Base-by-base conservation (phyloP, 1,284 basidiomycete species). In the Caloboletus firmus region DNA sequence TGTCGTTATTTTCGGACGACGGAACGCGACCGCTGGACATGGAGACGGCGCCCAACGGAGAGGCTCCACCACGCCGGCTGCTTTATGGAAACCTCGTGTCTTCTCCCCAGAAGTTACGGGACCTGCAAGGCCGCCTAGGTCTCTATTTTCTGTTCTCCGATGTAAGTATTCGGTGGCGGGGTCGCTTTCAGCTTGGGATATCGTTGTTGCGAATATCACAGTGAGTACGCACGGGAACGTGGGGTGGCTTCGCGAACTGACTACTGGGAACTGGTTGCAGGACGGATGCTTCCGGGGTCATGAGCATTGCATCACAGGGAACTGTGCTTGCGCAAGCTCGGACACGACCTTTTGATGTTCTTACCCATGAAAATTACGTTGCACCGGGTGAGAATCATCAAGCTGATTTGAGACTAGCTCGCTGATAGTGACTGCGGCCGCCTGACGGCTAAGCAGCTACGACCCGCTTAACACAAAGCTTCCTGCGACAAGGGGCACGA, bases 61-160 rank as follows among this genome's bases (percentile, higher is more conserved):
- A 70, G 42, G 71, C 71, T 34, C 74, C 75, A 39, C 75, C 79
- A 13, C 77, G 79, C 50, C 81, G 84, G 41, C 79, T 88, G 58
- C 77, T 95, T 18, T 92, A 95, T 67, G 94, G 94, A 36, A 90
- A 87, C 55, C 75, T 94, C 26, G 91, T 95, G 28, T 85, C 93
- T 13, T 87, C 87, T 1, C 82, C 91, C 2, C 84, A 91, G 42
- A 81, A 87, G 50, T 76, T 93, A 64, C 81, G 87, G 58, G 88
- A 94, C 66, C 77, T 85, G 39, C 83, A 89, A 67, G 91, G 91
- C 40, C 83, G 85, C 35, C 76, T 80, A 59, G 90, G 91, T 9
- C 76, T 91, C 34, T 95, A 90, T 71, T 95, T 96, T 66, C 75
- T 94, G 48, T 96, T 95, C 66, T 87, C 93, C 9, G 94, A 96